phyloP scores from a whole-genome alignment of 345 rosid species.

The Brassica carinata region DNA sequence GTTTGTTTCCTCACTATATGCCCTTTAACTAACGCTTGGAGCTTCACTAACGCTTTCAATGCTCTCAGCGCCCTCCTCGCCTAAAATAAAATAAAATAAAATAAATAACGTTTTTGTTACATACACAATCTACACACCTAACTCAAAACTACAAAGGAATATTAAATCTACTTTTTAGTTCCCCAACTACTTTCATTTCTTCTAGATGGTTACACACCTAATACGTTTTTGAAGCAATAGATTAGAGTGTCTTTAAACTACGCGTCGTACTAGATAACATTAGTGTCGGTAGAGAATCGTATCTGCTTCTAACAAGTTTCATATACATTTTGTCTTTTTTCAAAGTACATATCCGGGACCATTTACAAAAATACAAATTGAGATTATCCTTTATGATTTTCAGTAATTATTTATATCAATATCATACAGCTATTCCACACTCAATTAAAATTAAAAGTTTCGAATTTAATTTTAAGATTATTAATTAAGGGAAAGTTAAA shows the following conservation, averaged over 20 bases:
- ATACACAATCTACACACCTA: background rate
- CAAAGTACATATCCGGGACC: conserved; percentile 33
- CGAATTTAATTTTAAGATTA: background rate
- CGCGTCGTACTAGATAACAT: background rate
- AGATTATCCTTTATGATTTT: conserved; percentile 14
- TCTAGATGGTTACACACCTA: conserved; percentile 1
- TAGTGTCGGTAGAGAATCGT: conserved; percentile 41
- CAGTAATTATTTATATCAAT: conserved; percentile 26
- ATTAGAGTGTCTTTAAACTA: background rate
- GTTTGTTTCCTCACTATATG: conserved; percentile 90
- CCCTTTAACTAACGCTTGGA: conserved; percentile 93
- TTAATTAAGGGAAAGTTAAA: conserved; percentile 17
- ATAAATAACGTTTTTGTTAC: background rate
- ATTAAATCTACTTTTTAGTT: background rate
- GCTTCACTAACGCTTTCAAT: conserved; percentile 87
- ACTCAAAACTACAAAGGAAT: background rate
- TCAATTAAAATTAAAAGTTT: background rate
- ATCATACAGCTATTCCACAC: conserved; percentile 41
- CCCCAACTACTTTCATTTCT: conserved; percentile 8
- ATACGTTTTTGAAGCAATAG: background rate
- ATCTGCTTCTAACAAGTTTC: conserved; percentile 18
- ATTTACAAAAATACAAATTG: conserved; percentile 35
- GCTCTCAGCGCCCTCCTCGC: conserved; percentile 94
- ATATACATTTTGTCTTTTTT: conserved; percentile 35
- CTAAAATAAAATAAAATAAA: conserved; percentile 34